Evolutionary conservation across 2,329 filamentous ascomycete genomes (phyloP).

Genomic region (Ambrosiella xylebori): DNA sequence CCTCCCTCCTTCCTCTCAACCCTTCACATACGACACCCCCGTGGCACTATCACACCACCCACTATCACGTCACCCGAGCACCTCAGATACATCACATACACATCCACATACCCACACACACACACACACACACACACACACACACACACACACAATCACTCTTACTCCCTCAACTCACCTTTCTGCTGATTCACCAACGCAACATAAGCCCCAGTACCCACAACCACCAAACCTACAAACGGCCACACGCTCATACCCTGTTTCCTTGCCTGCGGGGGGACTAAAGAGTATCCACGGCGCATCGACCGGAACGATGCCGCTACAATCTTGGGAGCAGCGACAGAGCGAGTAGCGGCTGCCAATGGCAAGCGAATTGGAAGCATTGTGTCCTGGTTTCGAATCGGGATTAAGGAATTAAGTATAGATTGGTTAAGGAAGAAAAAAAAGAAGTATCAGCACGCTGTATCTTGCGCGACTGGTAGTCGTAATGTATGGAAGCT

Average conservation of each 20-base stretch:
- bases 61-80: too few species aligned
- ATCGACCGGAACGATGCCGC: not conserved
- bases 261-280: not conserved
- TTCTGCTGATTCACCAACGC: constrained; percentile 32
- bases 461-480: too few species aligned
- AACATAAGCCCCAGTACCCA: constrained; percentile 27
- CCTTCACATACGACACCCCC: too few species aligned
- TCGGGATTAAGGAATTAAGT: not conserved
- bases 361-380: not conserved
- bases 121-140: not conserved
- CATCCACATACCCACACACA: not conserved
- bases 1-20: too few species aligned
- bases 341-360: not conserved
- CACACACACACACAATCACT: not conserved
- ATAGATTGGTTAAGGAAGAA: not conserved
- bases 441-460: too few species aligned
- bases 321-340: not conserved
- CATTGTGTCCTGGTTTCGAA: not conserved
- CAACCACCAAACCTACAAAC: constrained; percentile 8
- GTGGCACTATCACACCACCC: too few species aligned
- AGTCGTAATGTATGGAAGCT: too few species aligned
- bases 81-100: too few species aligned
- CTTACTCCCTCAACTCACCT: constrained; percentile 22
- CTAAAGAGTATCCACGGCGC: not conserved
- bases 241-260: constrained; percentile 12